Conservation (phyloP, 805 yeast species). For the Metschnikowia picachoensis region DNA sequence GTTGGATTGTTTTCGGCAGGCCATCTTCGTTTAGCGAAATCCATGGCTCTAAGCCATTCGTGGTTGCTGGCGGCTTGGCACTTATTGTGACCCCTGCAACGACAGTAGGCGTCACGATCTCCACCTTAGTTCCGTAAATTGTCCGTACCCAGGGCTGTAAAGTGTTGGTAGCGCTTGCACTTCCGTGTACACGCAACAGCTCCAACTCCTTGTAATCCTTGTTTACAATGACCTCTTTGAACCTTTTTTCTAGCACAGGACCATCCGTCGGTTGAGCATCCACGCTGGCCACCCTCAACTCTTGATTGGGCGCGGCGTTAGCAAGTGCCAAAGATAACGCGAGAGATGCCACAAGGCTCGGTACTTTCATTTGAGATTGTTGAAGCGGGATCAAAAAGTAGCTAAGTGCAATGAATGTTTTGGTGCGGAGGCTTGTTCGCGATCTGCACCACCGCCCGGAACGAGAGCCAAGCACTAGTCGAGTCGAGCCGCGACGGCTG, state of each 20-base stretch:
- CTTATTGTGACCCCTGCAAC: slow-evolving; percentile 61
- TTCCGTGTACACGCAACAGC: slow-evolving; percentile 18
- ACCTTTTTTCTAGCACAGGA: slow-evolving; percentile 25
- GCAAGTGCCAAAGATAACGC: not conserved
- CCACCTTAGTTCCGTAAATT: slow-evolving; percentile 49
- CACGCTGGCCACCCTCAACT: slow-evolving; percentile 9
- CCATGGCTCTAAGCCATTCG: slow-evolving; percentile 78
- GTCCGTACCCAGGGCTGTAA: slow-evolving; percentile 70
- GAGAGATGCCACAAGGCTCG: slow-evolving; percentile 1
- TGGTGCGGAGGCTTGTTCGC: not conserved
- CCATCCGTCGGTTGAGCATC: slow-evolving; percentile 13
- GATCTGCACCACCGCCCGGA: slow-evolving; percentile 1
- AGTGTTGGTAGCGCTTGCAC: slow-evolving; percentile 28
- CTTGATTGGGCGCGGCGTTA: not conserved
- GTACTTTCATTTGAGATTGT: not conserved
- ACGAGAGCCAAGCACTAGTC: not conserved
- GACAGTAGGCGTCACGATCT: slow-evolving; percentile 61
- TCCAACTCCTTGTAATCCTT: slow-evolving; percentile 27
- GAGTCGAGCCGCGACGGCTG: not conserved
- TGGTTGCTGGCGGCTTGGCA: slow-evolving; percentile 67
- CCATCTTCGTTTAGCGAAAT: slow-evolving; percentile 74
- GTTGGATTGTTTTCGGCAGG: slow-evolving; percentile 71
- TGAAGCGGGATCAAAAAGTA: not conserved
- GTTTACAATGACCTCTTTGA: slow-evolving; percentile 28
- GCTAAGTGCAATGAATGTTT: not conserved